Base-by-base conservation (phyloP, 2,329 filamentous ascomycete genomes). In the Hyphodiscus sp. region DNA sequence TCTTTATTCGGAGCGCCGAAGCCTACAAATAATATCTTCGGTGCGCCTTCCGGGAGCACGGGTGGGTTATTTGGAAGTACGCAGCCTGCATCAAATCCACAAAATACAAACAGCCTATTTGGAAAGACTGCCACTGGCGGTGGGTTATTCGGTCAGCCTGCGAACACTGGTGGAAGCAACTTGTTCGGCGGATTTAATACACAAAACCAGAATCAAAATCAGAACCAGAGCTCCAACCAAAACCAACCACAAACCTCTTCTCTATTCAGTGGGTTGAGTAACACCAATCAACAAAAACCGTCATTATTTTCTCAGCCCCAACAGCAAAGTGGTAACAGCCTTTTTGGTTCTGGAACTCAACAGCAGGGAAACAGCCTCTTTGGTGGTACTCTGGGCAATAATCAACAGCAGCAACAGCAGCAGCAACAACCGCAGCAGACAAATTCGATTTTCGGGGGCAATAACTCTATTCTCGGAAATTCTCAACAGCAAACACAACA, bases 391-490 rank as follows among this genome's bases (percentile, higher is more conserved):
- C 42, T 49, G 33, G 26, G 41, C 45, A 59, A 56, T 56, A 58
- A 52, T 62, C 46, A 73, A 71, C 51, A 72, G 68, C 51, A 73
- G 68, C 51, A 73, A 54, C 65, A 63, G 41, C 60, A 57, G 45
- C 62, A 62, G 47, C 66, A 61, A 44, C 66, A 64, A 49, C 71
- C 71, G 47, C 72, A 73, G 51, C 72, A 76, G 44, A 76, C 81
- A 52, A 80, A 80, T 53, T 86, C 83, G 0, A 62, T 89, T 2
- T 81, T 89, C 50, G 82, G 82, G 6, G 48, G 52, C 45, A 76
- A 79, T 20, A 73, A 71, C 54, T 86, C 85, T 0, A 65, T 89
- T 2, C 81, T 89, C 48, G 81, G 81, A 19, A 75, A 69, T 55
- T 76, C 76, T 1, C 77, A 79, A 57, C 76, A 76, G 55, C 73